These are phyloP conservation scores for Candida nonsorbophila DNA, from an alignment of 805 yeast genomes.

Conservation along the genomic window DNA sequence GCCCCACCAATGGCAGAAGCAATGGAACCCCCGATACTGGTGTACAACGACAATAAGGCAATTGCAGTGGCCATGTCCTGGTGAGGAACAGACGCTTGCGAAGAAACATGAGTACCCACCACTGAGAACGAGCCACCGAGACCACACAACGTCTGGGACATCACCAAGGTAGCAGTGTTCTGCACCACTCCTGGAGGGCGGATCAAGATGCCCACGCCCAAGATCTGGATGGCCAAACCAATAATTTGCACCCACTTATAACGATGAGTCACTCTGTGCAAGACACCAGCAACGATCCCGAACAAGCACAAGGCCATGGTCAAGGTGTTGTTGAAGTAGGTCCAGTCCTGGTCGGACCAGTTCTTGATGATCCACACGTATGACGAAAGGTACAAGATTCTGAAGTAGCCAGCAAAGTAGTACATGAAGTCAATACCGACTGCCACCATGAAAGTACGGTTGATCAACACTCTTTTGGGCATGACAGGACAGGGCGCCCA, in stretches of 20 bases:
- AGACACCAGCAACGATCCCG: slow-evolving; percentile 30
- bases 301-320: slow-evolving; percentile 34
- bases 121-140: slow-evolving; percentile 36
- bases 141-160: slow-evolving; percentile 30
- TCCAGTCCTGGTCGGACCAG: slow-evolving; percentile 27
- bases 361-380: slow-evolving; percentile 24
- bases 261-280: slow-evolving; percentile 29
- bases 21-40: slow-evolving; percentile 33
- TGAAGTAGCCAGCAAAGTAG: slow-evolving; percentile 21
- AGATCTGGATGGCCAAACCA: slow-evolving; percentile 26
- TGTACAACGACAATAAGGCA: slow-evolving; percentile 26
- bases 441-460: slow-evolving; percentile 33
- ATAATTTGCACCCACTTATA: slow-evolving; percentile 28
- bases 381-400: slow-evolving; percentile 27
- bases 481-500: slow-evolving; percentile 32
- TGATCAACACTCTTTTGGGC: slow-evolving; percentile 25
- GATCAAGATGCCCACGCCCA: slow-evolving; percentile 21
- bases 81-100: slow-evolving; percentile 38
- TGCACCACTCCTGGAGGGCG: slow-evolving; percentile 12
- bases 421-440: slow-evolving; percentile 28
- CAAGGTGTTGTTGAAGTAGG: slow-evolving; percentile 30
- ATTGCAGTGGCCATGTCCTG: slow-evolving; percentile 37
- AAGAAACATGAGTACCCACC: slow-evolving; percentile 30
- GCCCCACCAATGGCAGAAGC: slow-evolving; percentile 37
- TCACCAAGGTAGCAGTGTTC: slow-evolving; percentile 23